phyloP scores from a whole-genome alignment of 2,329 filamentous ascomycete genomes.

The Epichloe uncinata region DNA sequence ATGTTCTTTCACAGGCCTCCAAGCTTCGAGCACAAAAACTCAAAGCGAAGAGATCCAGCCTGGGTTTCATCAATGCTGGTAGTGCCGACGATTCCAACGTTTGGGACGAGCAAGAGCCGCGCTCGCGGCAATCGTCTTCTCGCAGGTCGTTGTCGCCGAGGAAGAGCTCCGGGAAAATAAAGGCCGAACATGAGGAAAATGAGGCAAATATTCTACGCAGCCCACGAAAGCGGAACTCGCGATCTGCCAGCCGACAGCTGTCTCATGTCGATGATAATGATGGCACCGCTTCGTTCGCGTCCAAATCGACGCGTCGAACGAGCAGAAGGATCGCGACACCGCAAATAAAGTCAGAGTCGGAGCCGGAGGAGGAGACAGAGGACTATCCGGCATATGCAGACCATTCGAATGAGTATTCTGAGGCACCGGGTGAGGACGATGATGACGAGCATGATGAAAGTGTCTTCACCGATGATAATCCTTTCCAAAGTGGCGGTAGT shows the following conservation, averaged over 20 bases:
- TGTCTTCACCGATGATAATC: slow-evolving; percentile 80
- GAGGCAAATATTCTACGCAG: slow-evolving; percentile 25
- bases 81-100: slow-evolving; percentile 53
- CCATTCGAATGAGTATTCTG: slow-evolving; percentile 41
- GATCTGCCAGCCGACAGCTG: slow-evolving; percentile 41
- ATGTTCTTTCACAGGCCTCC: slow-evolving; percentile 65
- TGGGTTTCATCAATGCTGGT: slow-evolving; percentile 61
- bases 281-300: slow-evolving; percentile 23
- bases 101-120: slow-evolving; percentile 46
- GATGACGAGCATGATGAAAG: slow-evolving; percentile 33
- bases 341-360: slow-evolving; percentile 39
- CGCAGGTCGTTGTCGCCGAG: slow-evolving; percentile 42
- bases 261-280: slow-evolving; percentile 35
- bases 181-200: slow-evolving; percentile 37
- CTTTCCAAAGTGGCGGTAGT: slow-evolving; percentile 71
- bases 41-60: slow-evolving; percentile 72
- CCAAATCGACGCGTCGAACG: slow-evolving; percentile 32
- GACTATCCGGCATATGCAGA: slow-evolving; percentile 23
- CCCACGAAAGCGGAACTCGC: slow-evolving; percentile 40
- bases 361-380: slow-evolving; percentile 29
- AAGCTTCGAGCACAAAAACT: slow-evolving; percentile 64
- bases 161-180: slow-evolving; percentile 38
- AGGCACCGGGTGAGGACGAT: not conserved
- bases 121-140: slow-evolving; percentile 33
- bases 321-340: slow-evolving; percentile 38